Evolutionary conservation across 345 rosid species (phyloP).

Genomic region (Brassica nigra): DNA sequence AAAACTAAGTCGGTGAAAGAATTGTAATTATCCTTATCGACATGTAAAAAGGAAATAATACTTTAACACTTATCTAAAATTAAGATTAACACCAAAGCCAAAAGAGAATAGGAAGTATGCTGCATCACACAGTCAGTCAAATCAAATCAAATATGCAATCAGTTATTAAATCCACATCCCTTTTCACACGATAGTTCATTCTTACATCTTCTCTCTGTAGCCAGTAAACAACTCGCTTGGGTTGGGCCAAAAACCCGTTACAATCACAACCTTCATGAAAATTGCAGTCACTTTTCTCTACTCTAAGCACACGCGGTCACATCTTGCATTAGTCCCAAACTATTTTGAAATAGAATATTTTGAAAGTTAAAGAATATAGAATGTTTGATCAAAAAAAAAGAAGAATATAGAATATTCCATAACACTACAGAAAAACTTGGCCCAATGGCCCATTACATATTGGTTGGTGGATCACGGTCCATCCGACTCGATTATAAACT

Average conservation of each 20-base stretch:
- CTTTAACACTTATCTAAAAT: no score
- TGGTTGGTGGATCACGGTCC: not conserved
- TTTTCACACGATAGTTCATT: not conserved
- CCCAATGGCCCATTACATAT: constrained; percentile 13
- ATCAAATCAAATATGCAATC: not conserved
- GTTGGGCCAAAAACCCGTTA: not conserved
- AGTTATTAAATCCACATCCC: not conserved
- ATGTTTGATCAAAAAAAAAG: not conserved
- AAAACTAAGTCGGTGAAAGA: no score
- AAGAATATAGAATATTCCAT: not conserved
- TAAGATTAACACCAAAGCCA: no score
- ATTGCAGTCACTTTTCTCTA: not conserved
- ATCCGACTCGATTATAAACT: not conserved
- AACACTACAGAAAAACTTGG: not conserved
- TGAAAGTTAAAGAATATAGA: not conserved
- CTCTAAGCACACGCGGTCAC: not conserved
- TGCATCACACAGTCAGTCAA: not conserved
- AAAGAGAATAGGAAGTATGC: no score
- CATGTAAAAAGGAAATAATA: no score
- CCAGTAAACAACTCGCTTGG: not conserved
- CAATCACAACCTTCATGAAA: not conserved
- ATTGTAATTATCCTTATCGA: no score
- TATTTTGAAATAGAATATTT: not conserved
- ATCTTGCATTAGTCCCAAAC: not conserved
- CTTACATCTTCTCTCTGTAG: not conserved